Evolutionary conservation across 257 asterid species (phyloP).

Genomic region (Lavandula angustifolia): DNA sequence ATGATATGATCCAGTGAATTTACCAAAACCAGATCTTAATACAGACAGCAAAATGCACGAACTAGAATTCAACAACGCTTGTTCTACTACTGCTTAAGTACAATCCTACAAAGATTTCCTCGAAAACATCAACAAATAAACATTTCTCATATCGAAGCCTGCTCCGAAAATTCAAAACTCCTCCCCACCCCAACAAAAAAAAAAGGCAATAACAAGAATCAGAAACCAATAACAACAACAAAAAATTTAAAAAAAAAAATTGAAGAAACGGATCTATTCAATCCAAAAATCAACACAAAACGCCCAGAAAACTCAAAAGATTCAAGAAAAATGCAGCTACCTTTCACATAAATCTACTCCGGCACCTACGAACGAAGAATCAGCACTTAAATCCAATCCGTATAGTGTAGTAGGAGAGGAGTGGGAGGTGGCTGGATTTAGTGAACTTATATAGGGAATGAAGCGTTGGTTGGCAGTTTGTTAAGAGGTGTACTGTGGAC

Average conservation of each 20-base stretch:
- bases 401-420: conserved; percentile 32
- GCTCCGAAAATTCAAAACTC: conserved; percentile 32
- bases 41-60: conserved; percentile 27
- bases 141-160: conserved; percentile 18
- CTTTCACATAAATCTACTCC: conserved; percentile 32
- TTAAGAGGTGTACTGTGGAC: conserved; percentile 41
- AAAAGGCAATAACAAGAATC: conserved; percentile 38
- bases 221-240: conserved; percentile 24
- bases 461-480: conserved; percentile 36
- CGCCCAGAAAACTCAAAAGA: conserved; percentile 21
- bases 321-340: conserved; percentile 40
- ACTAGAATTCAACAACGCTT: conserved; percentile 12
- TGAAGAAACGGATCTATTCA: conserved; percentile 38
- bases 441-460: conserved; percentile 21
- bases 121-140: conserved; percentile 38
- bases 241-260: background rate
- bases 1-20: conserved; percentile 13
- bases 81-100: conserved; percentile 20
- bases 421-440: conserved; percentile 31
- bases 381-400: conserved; percentile 7
- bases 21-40: conserved; percentile 32
- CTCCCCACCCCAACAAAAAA: conserved; percentile 9
- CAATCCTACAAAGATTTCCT: conserved; percentile 38
- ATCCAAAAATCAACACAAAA: conserved; percentile 6
- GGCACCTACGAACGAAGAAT: conserved; percentile 25